phyloP scores from a whole-genome alignment of 2,329 filamentous ascomycete species.

The Ceratocystis smalleyi region DNA sequence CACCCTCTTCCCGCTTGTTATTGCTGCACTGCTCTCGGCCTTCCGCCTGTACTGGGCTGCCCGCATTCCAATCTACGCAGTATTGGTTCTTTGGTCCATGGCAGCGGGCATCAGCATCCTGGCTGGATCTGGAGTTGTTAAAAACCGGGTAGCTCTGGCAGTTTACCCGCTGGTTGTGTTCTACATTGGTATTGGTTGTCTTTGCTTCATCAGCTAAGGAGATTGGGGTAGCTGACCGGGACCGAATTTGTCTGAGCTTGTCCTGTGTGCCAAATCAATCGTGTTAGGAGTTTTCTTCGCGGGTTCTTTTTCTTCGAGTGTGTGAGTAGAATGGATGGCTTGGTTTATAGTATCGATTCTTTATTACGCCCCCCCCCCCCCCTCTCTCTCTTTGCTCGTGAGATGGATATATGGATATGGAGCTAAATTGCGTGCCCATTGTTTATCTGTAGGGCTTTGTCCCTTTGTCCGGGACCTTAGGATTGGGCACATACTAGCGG shows the following conservation, averaged over 20 bases:
- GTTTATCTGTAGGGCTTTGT: background rate
- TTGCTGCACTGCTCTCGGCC: slow-evolving; percentile 79
- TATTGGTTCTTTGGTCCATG: slow-evolving; percentile 81
- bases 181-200: slow-evolving; percentile 79
- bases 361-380: background rate
- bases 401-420: too few species aligned
- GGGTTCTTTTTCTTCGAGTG: background rate
- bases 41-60: slow-evolving; percentile 63
- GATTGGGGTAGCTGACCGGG: background rate
- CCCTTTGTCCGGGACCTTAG: background rate
- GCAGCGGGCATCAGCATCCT: slow-evolving; percentile 93
- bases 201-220: slow-evolving; percentile 85
- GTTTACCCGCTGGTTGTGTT: slow-evolving; percentile 93
- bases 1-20: slow-evolving; percentile 89
- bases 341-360: background rate
- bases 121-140: slow-evolving; percentile 85
- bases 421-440: too few species aligned
- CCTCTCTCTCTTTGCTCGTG: too few species aligned
- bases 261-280: background rate
- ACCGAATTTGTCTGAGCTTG: background rate
- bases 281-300: background rate
- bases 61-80: slow-evolving; percentile 76
- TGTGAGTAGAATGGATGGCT: background rate
- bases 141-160: slow-evolving; percentile 83
- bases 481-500: background rate